Percentiles rank a stretch among this genome's conserved stretches.
phyloP scores from a whole-genome alignment of 192 early-diverging fungal genomes.

The Gryganskiella cystojenkinii region DNA sequence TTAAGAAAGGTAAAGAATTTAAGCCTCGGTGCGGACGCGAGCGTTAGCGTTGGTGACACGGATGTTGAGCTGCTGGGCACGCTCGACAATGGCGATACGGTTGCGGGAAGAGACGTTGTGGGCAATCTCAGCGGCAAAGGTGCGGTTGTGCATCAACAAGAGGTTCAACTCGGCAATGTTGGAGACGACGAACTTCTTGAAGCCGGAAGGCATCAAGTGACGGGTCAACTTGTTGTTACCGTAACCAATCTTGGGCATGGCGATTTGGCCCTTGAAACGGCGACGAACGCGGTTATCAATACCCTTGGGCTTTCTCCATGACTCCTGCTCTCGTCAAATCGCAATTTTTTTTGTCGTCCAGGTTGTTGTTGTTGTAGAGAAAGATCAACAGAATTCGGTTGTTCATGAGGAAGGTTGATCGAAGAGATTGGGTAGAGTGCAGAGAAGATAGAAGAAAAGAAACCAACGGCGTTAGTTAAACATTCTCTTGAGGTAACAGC shows the following conservation, averaged over 20 bases:
- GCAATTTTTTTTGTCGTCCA: background rate
- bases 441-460: background rate
- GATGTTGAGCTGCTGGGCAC: slow-evolving; percentile 93
- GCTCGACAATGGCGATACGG: slow-evolving; percentile 88
- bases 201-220: slow-evolving; percentile 95
- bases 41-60: slow-evolving; percentile 94
- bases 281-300: slow-evolving; percentile 98
- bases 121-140: slow-evolving; percentile 97
- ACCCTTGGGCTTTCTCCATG: slow-evolving; percentile 99
- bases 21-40: slow-evolving; percentile 80
- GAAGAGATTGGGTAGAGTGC: background rate
- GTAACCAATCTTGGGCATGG: slow-evolving; percentile 99
- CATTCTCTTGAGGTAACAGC: too few relatives aligned
- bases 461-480: background rate
- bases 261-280: slow-evolving; percentile 95
- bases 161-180: slow-evolving; percentile 92
- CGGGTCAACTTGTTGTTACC: slow-evolving; percentile 96
- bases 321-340: slow-evolving; percentile 67
- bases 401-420: background rate
- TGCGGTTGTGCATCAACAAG: slow-evolving; percentile 98
- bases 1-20: slow-evolving; percentile 33
- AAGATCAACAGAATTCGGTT: too few relatives aligned
- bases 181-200: slow-evolving; percentile 96
- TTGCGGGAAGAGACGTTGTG: slow-evolving; percentile 95
- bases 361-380: too few relatives aligned